These are phyloP conservation scores for Fusarium metavorans DNA, from an alignment of 2,329 filamentous ascomycete genomes.

Conservation along the genomic window DNA sequence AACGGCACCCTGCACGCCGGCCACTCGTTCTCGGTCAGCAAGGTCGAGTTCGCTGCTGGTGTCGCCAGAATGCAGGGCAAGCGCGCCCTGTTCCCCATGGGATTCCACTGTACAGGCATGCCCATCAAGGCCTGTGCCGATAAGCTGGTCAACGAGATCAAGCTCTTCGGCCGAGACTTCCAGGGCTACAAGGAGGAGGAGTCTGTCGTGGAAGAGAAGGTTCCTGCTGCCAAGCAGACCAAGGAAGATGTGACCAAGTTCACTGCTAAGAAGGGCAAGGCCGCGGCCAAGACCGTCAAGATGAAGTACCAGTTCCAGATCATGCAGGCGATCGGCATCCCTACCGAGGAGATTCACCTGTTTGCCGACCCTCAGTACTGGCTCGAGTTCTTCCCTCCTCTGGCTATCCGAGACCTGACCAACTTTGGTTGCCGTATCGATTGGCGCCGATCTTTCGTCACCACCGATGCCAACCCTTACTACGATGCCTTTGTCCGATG, in stretches of 20 bases:
- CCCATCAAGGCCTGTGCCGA: slow-evolving; percentile 98
- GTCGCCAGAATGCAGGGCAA: slow-evolving; percentile 93
- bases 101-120: slow-evolving; percentile 95
- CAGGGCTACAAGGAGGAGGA: slow-evolving; percentile 77
- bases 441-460: slow-evolving; percentile 93
- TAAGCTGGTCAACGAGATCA: slow-evolving; percentile 91
- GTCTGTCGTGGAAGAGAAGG: slow-evolving; percentile 61
- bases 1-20: slow-evolving; percentile 91
- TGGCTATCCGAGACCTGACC: slow-evolving; percentile 77
- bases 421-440: slow-evolving; percentile 90
- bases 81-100: slow-evolving; percentile 87
- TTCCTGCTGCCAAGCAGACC: slow-evolving; percentile 71
- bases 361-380: slow-evolving; percentile 94
- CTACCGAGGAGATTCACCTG: slow-evolving; percentile 87
- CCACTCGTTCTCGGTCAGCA: slow-evolving; percentile 91
- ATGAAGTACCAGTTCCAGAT: slow-evolving; percentile 97
- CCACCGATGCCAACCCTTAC: slow-evolving; percentile 95
- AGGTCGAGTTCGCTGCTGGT: slow-evolving; percentile 91
- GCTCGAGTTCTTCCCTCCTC: slow-evolving; percentile 84
- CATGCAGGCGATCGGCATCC: slow-evolving; percentile 91
- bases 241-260: slow-evolving; percentile 94
- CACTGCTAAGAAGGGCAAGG: slow-evolving; percentile 91
- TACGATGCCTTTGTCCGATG: slow-evolving; percentile 96
- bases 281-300: slow-evolving; percentile 88
- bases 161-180: slow-evolving; percentile 89